These are phyloP conservation scores for Boechera stricta DNA, from an alignment of 345 rosid species.

Conservation along the genomic window DNA sequence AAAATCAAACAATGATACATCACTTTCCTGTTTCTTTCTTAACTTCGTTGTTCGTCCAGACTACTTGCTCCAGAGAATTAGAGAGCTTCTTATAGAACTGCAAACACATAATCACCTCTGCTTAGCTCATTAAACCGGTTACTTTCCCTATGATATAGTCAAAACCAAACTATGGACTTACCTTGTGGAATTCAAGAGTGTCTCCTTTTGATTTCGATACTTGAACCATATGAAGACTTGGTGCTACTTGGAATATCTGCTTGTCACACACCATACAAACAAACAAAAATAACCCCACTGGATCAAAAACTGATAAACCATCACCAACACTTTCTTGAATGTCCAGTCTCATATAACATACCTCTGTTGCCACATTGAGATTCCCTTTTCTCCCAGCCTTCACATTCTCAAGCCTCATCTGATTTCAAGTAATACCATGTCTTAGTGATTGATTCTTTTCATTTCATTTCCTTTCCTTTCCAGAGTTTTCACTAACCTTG, in stretches of 20 bases:
- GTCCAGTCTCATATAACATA: constrained; percentile 27
- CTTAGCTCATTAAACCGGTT: constrained; percentile 20
- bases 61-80: constrained; percentile 76
- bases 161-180: constrained; percentile 35
- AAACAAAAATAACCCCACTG: background rate
- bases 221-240: constrained; percentile 94
- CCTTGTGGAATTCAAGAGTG: constrained; percentile 93
- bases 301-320: constrained; percentile 12
- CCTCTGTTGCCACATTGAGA: constrained; percentile 90
- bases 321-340: constrained; percentile 3
- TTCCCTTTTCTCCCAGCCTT: constrained; percentile 97
- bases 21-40: constrained; percentile 50
- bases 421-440: constrained; percentile 14
- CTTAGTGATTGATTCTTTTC: background rate
- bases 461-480: background rate
- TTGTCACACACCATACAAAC: constrained; percentile 25
- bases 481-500: constrained; percentile 57
- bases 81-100: constrained; percentile 95
- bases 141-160: background rate
- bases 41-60: constrained; percentile 92
- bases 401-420: constrained; percentile 92
- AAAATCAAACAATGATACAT: constrained; percentile 22
- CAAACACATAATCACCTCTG: constrained; percentile 29
- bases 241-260: constrained; percentile 94
- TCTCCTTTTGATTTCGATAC: constrained; percentile 96